Evolutionary conservation across 2,329 filamentous ascomycete genomes (phyloP).

Genomic region (Penicillium sp.): DNA sequence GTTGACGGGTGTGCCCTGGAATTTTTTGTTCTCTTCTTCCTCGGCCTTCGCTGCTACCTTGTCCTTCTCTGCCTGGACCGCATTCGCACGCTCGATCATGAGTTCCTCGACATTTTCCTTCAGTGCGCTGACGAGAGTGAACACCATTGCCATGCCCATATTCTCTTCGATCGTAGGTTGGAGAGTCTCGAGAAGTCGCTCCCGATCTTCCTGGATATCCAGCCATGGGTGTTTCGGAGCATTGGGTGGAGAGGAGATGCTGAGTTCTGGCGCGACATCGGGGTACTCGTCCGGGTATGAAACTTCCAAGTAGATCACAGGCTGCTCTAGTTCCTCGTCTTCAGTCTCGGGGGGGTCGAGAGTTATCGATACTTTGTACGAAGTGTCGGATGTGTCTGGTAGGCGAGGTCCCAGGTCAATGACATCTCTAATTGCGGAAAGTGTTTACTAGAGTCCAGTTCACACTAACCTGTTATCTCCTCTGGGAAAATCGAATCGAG

Average conservation of each 20-base stretch:
- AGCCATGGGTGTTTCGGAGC: conserved; percentile 72
- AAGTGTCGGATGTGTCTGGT: conserved; percentile 83
- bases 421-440: not conserved
- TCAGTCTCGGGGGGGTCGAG: conserved; percentile 76
- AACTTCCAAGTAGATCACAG: conserved; percentile 79
- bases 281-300: conserved; percentile 90
- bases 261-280: conserved; percentile 80
- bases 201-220: conserved; percentile 79
- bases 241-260: conserved; percentile 76
- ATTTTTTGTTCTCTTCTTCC: conserved; percentile 94
- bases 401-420: conserved; percentile 7
- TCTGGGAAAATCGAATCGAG: conserved; percentile 98
- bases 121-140: conserved; percentile 82
- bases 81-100: conserved; percentile 73
- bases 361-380: conserved; percentile 84
- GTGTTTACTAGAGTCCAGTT: not conserved
- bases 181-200: conserved; percentile 71
- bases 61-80: conserved; percentile 58
- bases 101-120: conserved; percentile 92
- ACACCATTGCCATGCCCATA: conserved; percentile 96
- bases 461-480: conserved; percentile 79
- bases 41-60: conserved; percentile 65
- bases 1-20: conserved; percentile 89
- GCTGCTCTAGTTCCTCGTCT: conserved; percentile 63
- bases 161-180: conserved; percentile 84